Evolutionary conservation across 2,329 filamentous ascomycete species (phyloP).

Genomic region (Venturia pyrina): DNA sequence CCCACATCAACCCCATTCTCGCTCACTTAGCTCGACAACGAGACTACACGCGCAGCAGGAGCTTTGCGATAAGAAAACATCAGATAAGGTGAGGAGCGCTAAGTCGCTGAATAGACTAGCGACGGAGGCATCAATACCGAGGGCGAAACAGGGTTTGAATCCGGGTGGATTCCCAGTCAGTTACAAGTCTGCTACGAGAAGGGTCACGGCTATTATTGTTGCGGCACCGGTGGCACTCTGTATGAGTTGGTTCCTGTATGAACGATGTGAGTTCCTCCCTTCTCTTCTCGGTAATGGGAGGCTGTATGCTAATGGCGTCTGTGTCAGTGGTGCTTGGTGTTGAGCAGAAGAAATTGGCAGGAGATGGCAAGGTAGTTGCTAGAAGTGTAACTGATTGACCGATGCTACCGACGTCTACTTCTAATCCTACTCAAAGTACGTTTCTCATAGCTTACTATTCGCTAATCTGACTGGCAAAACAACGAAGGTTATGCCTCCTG

Average conservation of each 20-base stretch:
- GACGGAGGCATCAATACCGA: neutral
- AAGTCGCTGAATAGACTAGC: neutral
- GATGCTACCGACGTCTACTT: no score
- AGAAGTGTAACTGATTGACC: no score
- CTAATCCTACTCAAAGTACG: no score
- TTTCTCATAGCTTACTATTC: no score
- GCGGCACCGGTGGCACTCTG: slow-evolving; percentile 7
- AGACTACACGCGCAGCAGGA: neutral
- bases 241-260: slow-evolving; percentile 8
- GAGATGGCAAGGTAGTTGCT: no score
- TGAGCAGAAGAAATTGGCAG: slow-evolving; percentile 3
- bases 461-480: no score
- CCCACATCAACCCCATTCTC: neutral
- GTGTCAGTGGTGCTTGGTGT: slow-evolving; percentile 6
- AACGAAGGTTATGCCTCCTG: no score
- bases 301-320: neutral
- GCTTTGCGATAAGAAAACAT: neutral
- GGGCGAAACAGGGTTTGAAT: neutral
- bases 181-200: slow-evolving; percentile 9
- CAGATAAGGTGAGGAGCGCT: neutral
- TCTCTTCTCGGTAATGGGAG: neutral
- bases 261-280: slow-evolving; percentile 2
- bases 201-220: slow-evolving; percentile 11
- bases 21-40: neutral
- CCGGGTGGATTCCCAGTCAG: slow-evolving; percentile 5